These are phyloP conservation scores for Pseudocercospora fijiensis DNA, from an alignment of 2,329 filamentous ascomycete genomes.

Conservation along the genomic window DNA sequence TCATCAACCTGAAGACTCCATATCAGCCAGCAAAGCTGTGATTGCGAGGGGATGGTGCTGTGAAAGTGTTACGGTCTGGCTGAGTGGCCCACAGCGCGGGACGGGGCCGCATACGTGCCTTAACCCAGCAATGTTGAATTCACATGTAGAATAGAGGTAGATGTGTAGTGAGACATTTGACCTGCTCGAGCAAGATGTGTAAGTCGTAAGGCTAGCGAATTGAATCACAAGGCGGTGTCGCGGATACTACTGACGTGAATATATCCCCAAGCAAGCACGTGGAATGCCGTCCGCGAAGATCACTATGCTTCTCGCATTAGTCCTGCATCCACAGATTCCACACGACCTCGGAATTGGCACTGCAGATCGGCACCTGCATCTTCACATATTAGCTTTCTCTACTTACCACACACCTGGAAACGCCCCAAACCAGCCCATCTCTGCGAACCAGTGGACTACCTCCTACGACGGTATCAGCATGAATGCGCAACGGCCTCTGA, in stretches of 20 bases:
- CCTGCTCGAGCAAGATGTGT: too few relatives aligned
- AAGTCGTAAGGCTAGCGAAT: not conserved
- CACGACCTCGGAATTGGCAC: not conserved
- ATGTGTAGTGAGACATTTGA: not conserved
- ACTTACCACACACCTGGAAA: not conserved
- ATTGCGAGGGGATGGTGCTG: not conserved
- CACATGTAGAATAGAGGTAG: not conserved
- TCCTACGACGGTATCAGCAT: conserved; percentile 9
- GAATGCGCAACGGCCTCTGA: conserved; percentile 20
- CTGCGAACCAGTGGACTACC: not conserved
- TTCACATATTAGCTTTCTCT: conserved; percentile 1
- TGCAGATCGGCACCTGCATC: conserved; percentile 5
- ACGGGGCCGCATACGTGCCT: too few relatives aligned
- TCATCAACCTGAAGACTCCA: conserved; percentile 16
- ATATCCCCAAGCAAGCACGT: not conserved
- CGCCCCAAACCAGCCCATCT: not conserved
- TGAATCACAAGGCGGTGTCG: not conserved
- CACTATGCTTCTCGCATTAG: not conserved
- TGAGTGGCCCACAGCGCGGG: too few relatives aligned
- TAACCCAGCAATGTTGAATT: too few relatives aligned
- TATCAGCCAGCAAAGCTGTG: not conserved
- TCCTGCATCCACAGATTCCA: not conserved
- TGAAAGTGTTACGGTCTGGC: not conserved
- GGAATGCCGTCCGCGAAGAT: not conserved
- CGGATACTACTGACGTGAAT: not conserved